Conservation (phyloP, 1,284 basidiomycete species). For the Crucibulum parvulum region DNA sequence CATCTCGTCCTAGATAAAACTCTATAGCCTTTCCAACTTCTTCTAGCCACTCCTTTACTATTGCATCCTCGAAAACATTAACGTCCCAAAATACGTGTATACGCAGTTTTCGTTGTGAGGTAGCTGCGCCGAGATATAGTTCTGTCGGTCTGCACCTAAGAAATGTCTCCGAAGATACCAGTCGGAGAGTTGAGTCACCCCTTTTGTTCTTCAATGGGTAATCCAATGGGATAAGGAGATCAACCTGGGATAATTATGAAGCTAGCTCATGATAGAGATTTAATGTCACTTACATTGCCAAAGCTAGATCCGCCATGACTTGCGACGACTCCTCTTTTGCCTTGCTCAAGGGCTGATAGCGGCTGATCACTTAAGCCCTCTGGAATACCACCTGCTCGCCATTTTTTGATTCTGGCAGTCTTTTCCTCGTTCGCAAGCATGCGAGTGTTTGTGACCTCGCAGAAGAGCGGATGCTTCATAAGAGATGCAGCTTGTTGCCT, state of each 20-base stretch:
- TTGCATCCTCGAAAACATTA: conserved; percentile 45
- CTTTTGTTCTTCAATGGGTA: conserved; percentile 32
- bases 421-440: conserved; percentile 31
- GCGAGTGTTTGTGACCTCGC: conserved; percentile 46
- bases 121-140: conserved; percentile 53
- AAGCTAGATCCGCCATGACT: conserved; percentile 52
- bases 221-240: conserved; percentile 36
- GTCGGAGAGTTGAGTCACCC: conserved; percentile 11
- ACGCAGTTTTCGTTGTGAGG: conserved; percentile 34
- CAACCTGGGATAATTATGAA: conserved; percentile 30
- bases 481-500: conserved; percentile 41
- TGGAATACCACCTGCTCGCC: conserved; percentile 24
- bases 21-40: conserved; percentile 44
- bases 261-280: neutral
- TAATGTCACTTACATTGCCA: conserved; percentile 47
- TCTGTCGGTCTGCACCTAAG: conserved; percentile 53
- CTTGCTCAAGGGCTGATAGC: conserved; percentile 36
- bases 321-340: conserved; percentile 32
- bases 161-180: conserved; percentile 18
- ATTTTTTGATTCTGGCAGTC: conserved; percentile 29
- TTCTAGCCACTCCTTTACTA: conserved; percentile 49
- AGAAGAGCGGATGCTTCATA: conserved; percentile 53
- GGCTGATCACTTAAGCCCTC: conserved; percentile 11
- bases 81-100: conserved; percentile 45
- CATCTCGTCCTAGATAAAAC: conserved; percentile 40